Percentiles rank a stretch among this genome's conserved stretches.
Evolutionary conservation across 2,329 filamentous ascomycete genomes (phyloP).

Genomic region (Boeremia lycopersici): DNA sequence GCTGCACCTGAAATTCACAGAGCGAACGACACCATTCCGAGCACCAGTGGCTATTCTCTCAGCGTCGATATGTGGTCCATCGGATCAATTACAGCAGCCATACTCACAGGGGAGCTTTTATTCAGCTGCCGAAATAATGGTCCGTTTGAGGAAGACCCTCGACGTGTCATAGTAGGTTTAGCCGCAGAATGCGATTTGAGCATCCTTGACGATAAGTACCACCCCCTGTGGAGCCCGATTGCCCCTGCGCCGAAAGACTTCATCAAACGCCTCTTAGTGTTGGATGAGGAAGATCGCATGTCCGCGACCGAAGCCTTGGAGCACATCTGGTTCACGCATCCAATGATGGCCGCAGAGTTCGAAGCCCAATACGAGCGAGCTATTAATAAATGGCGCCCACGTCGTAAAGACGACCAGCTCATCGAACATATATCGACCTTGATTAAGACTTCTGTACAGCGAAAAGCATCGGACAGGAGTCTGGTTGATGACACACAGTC

Average conservation of each 20-base stretch:
- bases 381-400: conserved; percentile 58
- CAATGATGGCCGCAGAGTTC: conserved; percentile 54
- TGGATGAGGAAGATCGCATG: conserved; percentile 58
- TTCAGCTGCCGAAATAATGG: conserved; percentile 49
- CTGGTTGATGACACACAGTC: background rate
- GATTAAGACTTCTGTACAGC: background rate
- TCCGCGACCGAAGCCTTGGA: conserved; percentile 59
- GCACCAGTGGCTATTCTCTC: conserved; percentile 58
- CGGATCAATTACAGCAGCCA: conserved; percentile 59
- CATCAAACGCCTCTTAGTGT: conserved; percentile 57
- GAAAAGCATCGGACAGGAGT: background rate
- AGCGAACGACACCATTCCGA: conserved; percentile 33
- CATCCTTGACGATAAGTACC: conserved; percentile 48
- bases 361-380: conserved; percentile 57
- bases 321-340: conserved; percentile 63
- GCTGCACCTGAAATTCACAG: conserved; percentile 58
- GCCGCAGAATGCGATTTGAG: conserved; percentile 52
- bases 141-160: conserved; percentile 30
- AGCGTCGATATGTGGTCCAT: conserved; percentile 68
- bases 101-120: conserved; percentile 58
- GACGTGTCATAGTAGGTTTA: conserved; percentile 39
- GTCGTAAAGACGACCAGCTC: conserved; percentile 31
- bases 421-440: conserved; percentile 35
- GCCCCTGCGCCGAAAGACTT: conserved; percentile 58
- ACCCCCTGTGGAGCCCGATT: conserved; percentile 51